phyloP scores from a whole-genome alignment of 495 filamentous ascomycete genomes.

The Lasiosphaeria hispida region DNA sequence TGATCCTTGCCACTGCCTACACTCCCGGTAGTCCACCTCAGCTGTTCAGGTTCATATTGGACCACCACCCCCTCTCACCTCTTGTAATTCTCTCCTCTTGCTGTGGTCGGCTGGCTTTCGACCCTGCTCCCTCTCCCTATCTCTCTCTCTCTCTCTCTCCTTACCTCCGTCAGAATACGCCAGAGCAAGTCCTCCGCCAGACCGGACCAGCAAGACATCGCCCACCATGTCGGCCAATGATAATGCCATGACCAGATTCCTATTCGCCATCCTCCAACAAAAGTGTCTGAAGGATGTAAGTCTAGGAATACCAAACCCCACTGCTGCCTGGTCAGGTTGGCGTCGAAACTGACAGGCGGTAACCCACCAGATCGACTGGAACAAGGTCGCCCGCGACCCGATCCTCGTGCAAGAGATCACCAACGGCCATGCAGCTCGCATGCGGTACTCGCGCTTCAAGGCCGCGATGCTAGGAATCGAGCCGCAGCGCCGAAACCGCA shows the following conservation, averaged over 20 bases:
- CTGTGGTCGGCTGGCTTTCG: conserved; percentile 27
- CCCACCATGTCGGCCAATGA: conserved; percentile 49
- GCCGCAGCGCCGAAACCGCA: conserved; percentile 41
- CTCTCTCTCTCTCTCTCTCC: conserved; percentile 3
- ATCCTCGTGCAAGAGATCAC: conserved; percentile 58
- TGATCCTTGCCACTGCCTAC: conserved; percentile 27
- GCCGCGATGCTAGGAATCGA: conserved; percentile 40
- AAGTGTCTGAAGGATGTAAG: conserved; percentile 69
- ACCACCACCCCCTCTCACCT: conserved; percentile 11
- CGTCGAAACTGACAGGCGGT: background rate
- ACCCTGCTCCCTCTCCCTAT: background rate
- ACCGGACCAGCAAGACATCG: conserved; percentile 6
- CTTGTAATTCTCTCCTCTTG: conserved; percentile 11
- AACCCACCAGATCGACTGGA: conserved; percentile 66
- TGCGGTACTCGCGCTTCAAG: conserved; percentile 74
- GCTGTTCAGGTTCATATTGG: conserved; percentile 28
- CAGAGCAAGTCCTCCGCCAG: background rate
- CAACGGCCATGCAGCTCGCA: conserved; percentile 78
- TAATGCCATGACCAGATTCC: conserved; percentile 56
- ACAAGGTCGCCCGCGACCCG: conserved; percentile 57
- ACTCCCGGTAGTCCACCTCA: conserved; percentile 9
- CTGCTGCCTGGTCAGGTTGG: background rate
- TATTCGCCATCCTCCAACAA: conserved; percentile 75
- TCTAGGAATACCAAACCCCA: conserved; percentile 9
- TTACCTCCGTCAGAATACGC: background rate